Evolutionary conservation across 331 rosid genomes (phyloP).

Genomic region (Pyracantha coccinea): DNA sequence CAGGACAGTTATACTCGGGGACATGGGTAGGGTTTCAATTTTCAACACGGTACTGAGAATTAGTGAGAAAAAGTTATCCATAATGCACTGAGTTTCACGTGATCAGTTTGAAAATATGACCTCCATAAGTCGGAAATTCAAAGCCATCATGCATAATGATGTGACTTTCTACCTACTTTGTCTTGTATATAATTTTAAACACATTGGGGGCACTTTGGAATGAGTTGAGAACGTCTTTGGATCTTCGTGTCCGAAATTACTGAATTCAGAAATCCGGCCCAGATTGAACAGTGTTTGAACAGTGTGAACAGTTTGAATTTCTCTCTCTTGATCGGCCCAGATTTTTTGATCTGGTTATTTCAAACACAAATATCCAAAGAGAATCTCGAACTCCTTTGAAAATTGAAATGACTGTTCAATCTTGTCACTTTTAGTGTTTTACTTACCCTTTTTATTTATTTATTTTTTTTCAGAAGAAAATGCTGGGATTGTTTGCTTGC

Average conservation of each 20-base stretch:
- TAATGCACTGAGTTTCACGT: background rate
- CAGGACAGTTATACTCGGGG: too few relatives aligned
- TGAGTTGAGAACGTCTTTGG: too few relatives aligned
- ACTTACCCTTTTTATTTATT: background rate
- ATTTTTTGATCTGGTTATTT: rapidly evolving
- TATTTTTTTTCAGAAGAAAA: constrained; percentile 36
- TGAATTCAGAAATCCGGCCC: too few relatives aligned
- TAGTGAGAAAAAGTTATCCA: too few relatives aligned
- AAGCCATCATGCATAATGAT: background rate
- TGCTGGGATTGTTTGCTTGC: constrained; percentile 63
- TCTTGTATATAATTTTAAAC: background rate
- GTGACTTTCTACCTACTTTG: background rate
- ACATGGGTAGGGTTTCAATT: too few relatives aligned
- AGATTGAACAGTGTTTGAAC: too few relatives aligned
- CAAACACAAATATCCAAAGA: rapidly evolving
- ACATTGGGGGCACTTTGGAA: background rate
- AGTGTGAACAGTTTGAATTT: too few relatives aligned
- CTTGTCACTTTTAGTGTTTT: background rate
- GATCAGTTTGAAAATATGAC: background rate
- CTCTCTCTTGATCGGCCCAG: background rate
- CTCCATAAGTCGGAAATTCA: background rate
- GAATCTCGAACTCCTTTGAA: too few relatives aligned
- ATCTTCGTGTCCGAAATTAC: rapidly evolving
- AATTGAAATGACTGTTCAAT: too few relatives aligned
- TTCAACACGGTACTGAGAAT: too few relatives aligned